phyloP scores from a whole-genome alignment of 192 early-diverging fungal species.

The Coemansia sp. region DNA sequence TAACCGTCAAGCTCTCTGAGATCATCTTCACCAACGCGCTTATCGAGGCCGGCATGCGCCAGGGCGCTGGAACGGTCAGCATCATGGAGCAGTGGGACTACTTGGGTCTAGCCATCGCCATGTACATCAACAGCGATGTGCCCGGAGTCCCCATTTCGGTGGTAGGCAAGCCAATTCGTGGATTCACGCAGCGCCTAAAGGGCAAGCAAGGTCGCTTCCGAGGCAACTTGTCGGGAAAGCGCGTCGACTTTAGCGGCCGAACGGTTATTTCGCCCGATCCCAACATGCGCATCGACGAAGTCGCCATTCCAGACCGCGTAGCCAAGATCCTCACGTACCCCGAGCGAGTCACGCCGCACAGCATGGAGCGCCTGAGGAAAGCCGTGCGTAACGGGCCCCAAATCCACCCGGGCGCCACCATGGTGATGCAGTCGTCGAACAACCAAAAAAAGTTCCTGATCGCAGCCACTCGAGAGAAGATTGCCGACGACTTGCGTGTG shows the following conservation, averaged over 20 bases:
- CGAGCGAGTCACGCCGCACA: slow-evolving; percentile 89
- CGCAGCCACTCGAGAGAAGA: slow-evolving; percentile 68
- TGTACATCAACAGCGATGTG: slow-evolving; percentile 97
- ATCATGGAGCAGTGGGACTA: slow-evolving; percentile 98
- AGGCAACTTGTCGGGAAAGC: slow-evolving; percentile 98
- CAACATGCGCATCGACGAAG: slow-evolving; percentile 96
- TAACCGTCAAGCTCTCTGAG: slow-evolving; percentile 94
- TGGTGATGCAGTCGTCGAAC: slow-evolving; percentile 63
- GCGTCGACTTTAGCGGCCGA: slow-evolving; percentile 98
- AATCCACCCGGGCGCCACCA: slow-evolving; percentile 93
- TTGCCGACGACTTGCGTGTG: slow-evolving; percentile 74
- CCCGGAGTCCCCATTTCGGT: slow-evolving; percentile 80
- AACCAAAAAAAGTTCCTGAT: slow-evolving; percentile 71
- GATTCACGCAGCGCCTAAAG: slow-evolving; percentile 96
- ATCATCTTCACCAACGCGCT: slow-evolving; percentile 89
- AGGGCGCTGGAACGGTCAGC: slow-evolving; percentile 66
- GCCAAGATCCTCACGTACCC: slow-evolving; percentile 95
- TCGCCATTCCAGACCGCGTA: slow-evolving; percentile 90
- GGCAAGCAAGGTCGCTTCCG: slow-evolving; percentile 99
- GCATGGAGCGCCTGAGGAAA: slow-evolving; percentile 77
- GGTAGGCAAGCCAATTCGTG: slow-evolving; percentile 71
- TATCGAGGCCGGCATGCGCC: slow-evolving; percentile 58
- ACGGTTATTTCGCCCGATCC: slow-evolving; percentile 99
- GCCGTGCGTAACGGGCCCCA: slow-evolving; percentile 85
- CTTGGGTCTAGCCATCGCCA: slow-evolving; percentile 87